Conservation (phyloP, 2,329 filamentous ascomycete species). For the Aspergillus vadensis region DNA sequence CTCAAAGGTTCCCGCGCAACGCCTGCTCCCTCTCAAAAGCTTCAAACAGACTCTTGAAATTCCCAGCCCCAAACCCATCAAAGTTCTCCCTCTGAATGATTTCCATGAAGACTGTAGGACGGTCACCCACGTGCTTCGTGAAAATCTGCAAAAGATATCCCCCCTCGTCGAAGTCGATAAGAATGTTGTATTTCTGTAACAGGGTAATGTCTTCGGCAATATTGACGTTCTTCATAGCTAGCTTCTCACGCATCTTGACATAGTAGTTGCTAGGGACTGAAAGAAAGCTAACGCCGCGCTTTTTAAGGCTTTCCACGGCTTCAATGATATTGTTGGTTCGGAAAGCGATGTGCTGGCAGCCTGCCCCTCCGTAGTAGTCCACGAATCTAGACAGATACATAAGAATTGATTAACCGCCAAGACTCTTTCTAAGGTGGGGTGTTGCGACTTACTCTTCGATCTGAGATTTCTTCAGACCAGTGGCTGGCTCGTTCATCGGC, state of each 20-base stretch:
- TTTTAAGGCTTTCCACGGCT: conserved; percentile 70
- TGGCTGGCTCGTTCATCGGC: conserved; percentile 92
- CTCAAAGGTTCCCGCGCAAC: background rate
- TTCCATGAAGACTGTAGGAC: conserved; percentile 89
- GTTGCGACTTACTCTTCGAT: too few species aligned
- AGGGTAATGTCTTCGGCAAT: conserved; percentile 76
- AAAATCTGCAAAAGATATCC: conserved; percentile 77
- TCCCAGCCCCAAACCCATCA: conserved; percentile 85
- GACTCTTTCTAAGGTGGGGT: too few species aligned
- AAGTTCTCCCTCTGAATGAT: conserved; percentile 89
- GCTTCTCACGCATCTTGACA: conserved; percentile 66
- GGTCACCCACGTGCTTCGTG: conserved; percentile 81
- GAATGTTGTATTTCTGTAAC: conserved; percentile 73
- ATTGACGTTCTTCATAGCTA: conserved; percentile 59
- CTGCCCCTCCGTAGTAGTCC: conserved; percentile 80
- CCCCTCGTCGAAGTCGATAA: conserved; percentile 89
- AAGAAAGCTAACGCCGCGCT: conserved; percentile 85
- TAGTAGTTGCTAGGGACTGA: conserved; percentile 80
- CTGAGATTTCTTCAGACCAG: conserved; percentile 52
- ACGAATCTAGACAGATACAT: conserved; percentile 47
- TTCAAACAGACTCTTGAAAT: conserved; percentile 91
- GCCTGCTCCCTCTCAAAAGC: conserved; percentile 61
- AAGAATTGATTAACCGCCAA: too few species aligned
- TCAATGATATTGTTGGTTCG: conserved; percentile 74
- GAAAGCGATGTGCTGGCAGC: conserved; percentile 88